Base-by-base conservation (phyloP, 2,329 filamentous ascomycete species). In the Lachnellula hyalina region DNA sequence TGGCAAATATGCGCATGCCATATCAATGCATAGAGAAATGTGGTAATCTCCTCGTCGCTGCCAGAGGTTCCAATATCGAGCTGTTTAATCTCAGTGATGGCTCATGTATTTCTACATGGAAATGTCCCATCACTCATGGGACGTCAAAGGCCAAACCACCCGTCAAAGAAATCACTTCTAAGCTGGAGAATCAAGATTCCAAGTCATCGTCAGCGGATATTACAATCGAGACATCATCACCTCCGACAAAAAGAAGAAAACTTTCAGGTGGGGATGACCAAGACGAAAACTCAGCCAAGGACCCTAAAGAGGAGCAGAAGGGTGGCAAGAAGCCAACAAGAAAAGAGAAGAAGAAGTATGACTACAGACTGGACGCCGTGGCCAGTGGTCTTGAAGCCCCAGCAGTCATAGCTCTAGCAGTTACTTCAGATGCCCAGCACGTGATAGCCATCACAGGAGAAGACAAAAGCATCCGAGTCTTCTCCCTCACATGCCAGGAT, bases 391-490 rank as follows among this genome's bases (percentile, higher is more conserved):
- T 74, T 2, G 80, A 84, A 52, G 70, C 75, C 56, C 80, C 86
- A 5, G 84, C 86, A 64, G 81, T 96, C 52, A 86, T 85, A 55
- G 82, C 86, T 59, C 68, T 96, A 60, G 75, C 81, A 21, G 73
- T 81, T 28, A 86, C 90, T 0, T 70, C 75, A 14, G 77, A 88
- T 61, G 82, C 85, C 14, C 77, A 80, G 42, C 77, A 96, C 72
- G 70, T 95, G 19, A 75, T 96, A 42, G 88, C 84, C 21, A 82
- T 95, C 32, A 96, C 91, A 8, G 86, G 83, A n/a, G 90, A 96
- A 66, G 94, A 97, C 75, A 99, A 99, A 75, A 84, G 82, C 49
- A 79, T 99, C 41, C 89, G 89, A 70, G 89, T 96, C 0, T 89
- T 97, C 68, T 77, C 83, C 61, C 77, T 92, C 56, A 73, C 77